Percentiles rank a stretch among this genome's conserved stretches.
phyloP scores from a whole-genome alignment of 2,329 filamentous ascomycete genomes.

The Cercospora zeae-maydis region DNA sequence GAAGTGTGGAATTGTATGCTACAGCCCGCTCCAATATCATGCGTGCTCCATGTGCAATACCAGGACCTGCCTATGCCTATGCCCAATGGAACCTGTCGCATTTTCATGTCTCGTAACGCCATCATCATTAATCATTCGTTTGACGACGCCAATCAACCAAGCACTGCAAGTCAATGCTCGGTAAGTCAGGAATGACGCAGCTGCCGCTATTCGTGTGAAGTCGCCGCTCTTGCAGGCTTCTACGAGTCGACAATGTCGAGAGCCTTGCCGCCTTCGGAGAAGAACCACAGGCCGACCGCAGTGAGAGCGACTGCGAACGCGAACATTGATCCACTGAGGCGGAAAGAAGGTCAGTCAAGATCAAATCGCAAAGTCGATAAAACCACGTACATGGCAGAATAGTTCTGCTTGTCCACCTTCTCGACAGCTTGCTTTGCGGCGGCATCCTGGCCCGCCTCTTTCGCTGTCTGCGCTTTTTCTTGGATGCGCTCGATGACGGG shows the following conservation, averaged over 20 bases:
- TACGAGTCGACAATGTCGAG: slow-evolving; percentile 15
- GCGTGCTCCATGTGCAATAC: neutral
- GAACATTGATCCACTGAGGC: slow-evolving; percentile 16
- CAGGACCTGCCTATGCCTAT: slow-evolving; percentile 11
- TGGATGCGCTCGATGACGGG: slow-evolving; percentile 6
- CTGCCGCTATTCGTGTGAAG: neutral
- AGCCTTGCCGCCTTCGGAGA: slow-evolving; percentile 8
- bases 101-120: slow-evolving; percentile 2
- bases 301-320: slow-evolving; percentile 17
- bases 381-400: slow-evolving; percentile 7
- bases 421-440: slow-evolving; percentile 3
- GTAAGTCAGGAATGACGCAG: neutral
- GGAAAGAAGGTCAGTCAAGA: neutral
- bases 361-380: neutral
- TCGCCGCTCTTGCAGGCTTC: neutral
- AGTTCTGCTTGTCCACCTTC: slow-evolving; percentile 1
- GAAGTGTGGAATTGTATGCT: neutral
- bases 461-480: slow-evolving; percentile 13
- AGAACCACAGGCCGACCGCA: slow-evolving; percentile 15
- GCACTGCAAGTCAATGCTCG: neutral
- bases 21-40: neutral
- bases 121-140: slow-evolving; percentile 6
- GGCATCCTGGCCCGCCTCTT: slow-evolving; percentile 21
- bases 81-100: neutral
- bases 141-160: neutral